phyloP scores from a whole-genome alignment of 345 rosid genomes.

The Leavenworthia alabamica region DNA sequence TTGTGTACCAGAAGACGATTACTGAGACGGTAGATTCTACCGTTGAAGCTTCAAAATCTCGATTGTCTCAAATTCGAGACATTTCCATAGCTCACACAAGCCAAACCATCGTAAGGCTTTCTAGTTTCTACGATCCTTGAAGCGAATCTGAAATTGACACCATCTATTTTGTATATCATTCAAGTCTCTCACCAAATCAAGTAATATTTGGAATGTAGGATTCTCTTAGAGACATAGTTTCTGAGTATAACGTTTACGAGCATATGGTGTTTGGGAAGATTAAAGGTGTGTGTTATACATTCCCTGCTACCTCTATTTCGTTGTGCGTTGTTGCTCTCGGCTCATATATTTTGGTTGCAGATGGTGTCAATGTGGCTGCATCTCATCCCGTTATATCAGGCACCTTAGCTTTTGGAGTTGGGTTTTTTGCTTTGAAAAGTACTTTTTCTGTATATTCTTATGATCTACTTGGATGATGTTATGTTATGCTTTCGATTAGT shows the following conservation, averaged over 20 bases:
- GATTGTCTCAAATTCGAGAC: constrained; percentile 49
- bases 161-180: not conserved
- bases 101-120: constrained; percentile 49
- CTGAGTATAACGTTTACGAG: constrained; percentile 55
- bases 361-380: constrained; percentile 59
- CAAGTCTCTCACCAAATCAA: not conserved
- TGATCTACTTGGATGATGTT: not conserved
- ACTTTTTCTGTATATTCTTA: constrained; percentile 11
- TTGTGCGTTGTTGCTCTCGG: not conserved
- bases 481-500: not conserved
- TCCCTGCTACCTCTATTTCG: not conserved
- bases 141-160: no score
- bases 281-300: no score
- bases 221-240: constrained; percentile 45
- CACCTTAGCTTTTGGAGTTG: constrained; percentile 51
- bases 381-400: constrained; percentile 52
- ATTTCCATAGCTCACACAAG: constrained; percentile 60
- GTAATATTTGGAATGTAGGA: constrained; percentile 42
- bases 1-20: constrained; percentile 47
- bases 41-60: constrained; percentile 45
- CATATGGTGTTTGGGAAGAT: constrained; percentile 46
- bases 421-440: constrained; percentile 56
- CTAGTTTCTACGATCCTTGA: no score
- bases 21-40: constrained; percentile 42
- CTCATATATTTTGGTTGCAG: constrained; percentile 36